phyloP scores from a whole-genome alignment of 2,329 filamentous ascomycete species.

The Penicillium sp. region DNA sequence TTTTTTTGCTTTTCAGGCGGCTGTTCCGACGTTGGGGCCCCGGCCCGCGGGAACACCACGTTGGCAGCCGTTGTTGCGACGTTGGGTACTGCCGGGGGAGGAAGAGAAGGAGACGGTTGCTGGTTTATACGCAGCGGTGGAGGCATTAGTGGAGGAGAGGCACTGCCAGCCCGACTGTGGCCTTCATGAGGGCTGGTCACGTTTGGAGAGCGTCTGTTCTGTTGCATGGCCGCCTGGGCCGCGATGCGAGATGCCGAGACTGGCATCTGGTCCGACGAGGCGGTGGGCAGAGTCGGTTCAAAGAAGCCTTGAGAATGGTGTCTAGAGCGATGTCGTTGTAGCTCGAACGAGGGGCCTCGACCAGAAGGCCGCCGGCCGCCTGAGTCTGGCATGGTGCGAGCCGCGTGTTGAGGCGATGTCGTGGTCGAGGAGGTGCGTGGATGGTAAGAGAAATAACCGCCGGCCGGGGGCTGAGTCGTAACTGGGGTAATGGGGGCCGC shows the following conservation, averaged over 20 bases:
- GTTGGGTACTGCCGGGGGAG: constrained; percentile 25
- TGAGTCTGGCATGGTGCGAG: constrained; percentile 37
- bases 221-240: constrained; percentile 61
- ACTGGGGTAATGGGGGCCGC: constrained; percentile 38
- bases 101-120: constrained; percentile 16
- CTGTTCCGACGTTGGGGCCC: constrained; percentile 33
- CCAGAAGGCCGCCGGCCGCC: constrained; percentile 36
- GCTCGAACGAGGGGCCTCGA: constrained; percentile 33
- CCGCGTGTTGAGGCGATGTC: constrained; percentile 26
- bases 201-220: constrained; percentile 54
- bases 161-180: constrained; percentile 29
- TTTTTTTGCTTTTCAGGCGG: constrained; percentile 53
- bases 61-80: constrained; percentile 61
- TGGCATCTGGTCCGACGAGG: constrained; percentile 41
- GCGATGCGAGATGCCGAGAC: constrained; percentile 60
- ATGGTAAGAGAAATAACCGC: constrained; percentile 21
- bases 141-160: constrained; percentile 33
- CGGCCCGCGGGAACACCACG: constrained; percentile 54
- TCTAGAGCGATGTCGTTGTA: constrained; percentile 41
- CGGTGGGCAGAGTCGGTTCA: constrained; percentile 58
- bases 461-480: constrained; percentile 22
- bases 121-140: constrained; percentile 24
- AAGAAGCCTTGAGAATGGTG: constrained; percentile 64
- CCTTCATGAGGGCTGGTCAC: constrained; percentile 40
- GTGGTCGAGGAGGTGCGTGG: constrained; percentile 31